Evolutionary conservation across 768 basidiomycete species (phyloP).

Genomic region (Naematelia encephala): DNA sequence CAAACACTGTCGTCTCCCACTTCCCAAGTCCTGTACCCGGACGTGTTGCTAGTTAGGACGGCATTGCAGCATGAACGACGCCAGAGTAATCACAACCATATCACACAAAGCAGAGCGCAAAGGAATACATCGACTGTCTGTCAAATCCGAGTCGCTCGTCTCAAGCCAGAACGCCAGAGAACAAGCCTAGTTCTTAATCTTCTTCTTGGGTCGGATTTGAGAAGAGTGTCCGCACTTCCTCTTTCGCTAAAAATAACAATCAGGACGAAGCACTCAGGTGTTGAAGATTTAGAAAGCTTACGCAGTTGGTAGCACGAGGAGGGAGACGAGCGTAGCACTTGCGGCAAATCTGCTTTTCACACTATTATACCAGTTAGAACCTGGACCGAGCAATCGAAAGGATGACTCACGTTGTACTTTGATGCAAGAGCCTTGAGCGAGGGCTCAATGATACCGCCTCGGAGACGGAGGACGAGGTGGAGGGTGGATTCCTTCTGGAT

Average conservation of each 20-base stretch:
- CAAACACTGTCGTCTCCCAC: too few species aligned
- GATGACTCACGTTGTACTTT: conserved; percentile 73
- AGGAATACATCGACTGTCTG: not conserved
- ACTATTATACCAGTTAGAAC: conserved; percentile 48
- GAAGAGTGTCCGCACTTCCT: conserved; percentile 52
- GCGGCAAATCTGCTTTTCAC: conserved; percentile 99
- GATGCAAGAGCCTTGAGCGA: conserved; percentile 94
- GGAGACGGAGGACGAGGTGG: conserved; percentile 93
- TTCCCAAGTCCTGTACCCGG: too few species aligned
- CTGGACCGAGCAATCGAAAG: too few species aligned
- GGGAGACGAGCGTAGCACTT: conserved; percentile 99
- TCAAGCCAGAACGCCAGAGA: conserved; percentile 52
- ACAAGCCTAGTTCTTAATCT: conserved; percentile 62
- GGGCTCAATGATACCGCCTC: conserved; percentile 98
- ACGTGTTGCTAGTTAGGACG: too few species aligned
- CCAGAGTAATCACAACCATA: too few species aligned
- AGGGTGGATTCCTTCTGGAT: conserved; percentile 76
- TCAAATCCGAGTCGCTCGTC: not conserved
- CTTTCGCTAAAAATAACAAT: conserved; percentile 51
- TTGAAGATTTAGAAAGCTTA: too few species aligned
- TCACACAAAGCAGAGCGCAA: not conserved
- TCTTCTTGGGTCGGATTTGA: conserved; percentile 71
- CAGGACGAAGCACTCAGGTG: not conserved
- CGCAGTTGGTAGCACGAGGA: conserved; percentile 98
- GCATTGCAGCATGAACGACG: not conserved